Percentiles rank a stretch among this genome's conserved stretches.
Conservation (phyloP, 2,329 filamentous ascomycete genomes). For the Pseudogymnoascus sp. region DNA sequence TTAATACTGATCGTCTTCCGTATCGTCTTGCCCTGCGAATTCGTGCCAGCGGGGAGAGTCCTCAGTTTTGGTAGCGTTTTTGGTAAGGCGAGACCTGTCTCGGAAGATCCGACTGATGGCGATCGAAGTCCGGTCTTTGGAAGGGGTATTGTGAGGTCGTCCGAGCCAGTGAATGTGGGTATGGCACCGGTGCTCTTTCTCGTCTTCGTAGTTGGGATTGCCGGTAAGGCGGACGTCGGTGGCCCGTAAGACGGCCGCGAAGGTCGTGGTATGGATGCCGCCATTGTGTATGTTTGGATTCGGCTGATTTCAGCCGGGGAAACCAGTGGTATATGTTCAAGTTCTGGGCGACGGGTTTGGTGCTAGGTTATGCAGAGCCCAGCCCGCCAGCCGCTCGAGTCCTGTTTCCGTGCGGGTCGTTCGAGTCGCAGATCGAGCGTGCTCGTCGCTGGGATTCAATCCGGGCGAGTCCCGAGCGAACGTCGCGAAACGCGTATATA, state of each 20-base stretch:
- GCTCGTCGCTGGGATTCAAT: neutral
- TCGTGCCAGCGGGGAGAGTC: conserved; percentile 46
- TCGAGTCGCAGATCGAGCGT: neutral
- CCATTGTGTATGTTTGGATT: conserved; percentile 33
- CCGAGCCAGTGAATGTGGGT: conserved; percentile 30
- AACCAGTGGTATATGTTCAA: neutral
- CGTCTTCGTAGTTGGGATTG: conserved; percentile 65
- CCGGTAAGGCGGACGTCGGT: conserved; percentile 64
- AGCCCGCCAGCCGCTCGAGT: conserved; percentile 1
- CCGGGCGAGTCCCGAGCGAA: neutral
- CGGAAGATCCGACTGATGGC: conserved; percentile 50
- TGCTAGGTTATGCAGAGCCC: conserved; percentile 8
- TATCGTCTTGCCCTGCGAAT: conserved; percentile 59
- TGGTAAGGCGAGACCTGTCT: conserved; percentile 38
- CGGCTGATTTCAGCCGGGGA: neutral
- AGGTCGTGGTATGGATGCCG: conserved; percentile 46
- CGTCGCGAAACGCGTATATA: neutral
- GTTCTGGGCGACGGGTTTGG: neutral
- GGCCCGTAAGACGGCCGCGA: conserved; percentile 64
- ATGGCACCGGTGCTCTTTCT: conserved; percentile 56
- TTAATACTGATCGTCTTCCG: conserved; percentile 90
- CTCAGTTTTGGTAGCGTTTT: conserved; percentile 51
- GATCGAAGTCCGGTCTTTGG: conserved; percentile 52
- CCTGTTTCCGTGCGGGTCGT: neutral
- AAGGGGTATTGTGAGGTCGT: conserved; percentile 20